Percentiles rank a stretch among this genome's conserved stretches.
Evolutionary conservation across 2,329 filamentous ascomycete genomes (phyloP).

Genomic region (Ophiostoma triangulosporum): DNA sequence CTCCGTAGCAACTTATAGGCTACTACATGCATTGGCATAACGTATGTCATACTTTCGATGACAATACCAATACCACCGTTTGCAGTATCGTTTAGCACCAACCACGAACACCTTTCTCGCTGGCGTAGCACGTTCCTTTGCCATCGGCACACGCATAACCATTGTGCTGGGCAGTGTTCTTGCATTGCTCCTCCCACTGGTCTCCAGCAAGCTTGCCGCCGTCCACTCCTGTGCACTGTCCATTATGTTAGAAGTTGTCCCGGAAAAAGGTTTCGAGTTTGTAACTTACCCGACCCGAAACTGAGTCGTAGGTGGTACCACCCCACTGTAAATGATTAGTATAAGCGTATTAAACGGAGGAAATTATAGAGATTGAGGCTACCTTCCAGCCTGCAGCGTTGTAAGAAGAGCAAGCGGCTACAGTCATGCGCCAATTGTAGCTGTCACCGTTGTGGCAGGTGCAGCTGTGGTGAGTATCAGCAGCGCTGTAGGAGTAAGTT

Average conservation of each 20-base stretch:
- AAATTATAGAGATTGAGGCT: not conserved
- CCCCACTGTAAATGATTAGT: not conserved
- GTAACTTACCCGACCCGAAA: not conserved
- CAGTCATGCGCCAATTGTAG: not conserved
- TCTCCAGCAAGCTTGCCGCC: not conserved
- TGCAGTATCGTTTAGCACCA: not conserved
- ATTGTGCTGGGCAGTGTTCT: not conserved
- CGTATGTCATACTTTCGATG: too few species aligned
- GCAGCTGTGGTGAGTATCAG: constrained; percentile 1
- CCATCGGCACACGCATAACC: not conserved
- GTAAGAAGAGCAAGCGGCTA: not conserved
- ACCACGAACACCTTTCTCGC: not conserved
- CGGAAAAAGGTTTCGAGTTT: too few species aligned
- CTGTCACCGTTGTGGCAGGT: constrained; percentile 1
- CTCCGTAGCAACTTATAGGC: too few species aligned
- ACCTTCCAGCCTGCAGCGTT: not conserved
- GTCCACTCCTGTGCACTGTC: not conserved
- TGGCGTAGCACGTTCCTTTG: not conserved
- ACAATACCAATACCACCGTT: too few species aligned
- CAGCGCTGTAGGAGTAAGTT: not conserved
- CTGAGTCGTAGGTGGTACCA: not conserved
- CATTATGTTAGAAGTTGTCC: not conserved
- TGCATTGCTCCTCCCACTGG: not conserved
- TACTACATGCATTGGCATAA: too few species aligned
- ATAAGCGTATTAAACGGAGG: not conserved